A percentile compares a stretch with the other conserved stretches of the same genome.
Evolutionary conservation across 1,284 basidiomycete species (phyloP).

Genomic region (Tremellales sp.): DNA sequence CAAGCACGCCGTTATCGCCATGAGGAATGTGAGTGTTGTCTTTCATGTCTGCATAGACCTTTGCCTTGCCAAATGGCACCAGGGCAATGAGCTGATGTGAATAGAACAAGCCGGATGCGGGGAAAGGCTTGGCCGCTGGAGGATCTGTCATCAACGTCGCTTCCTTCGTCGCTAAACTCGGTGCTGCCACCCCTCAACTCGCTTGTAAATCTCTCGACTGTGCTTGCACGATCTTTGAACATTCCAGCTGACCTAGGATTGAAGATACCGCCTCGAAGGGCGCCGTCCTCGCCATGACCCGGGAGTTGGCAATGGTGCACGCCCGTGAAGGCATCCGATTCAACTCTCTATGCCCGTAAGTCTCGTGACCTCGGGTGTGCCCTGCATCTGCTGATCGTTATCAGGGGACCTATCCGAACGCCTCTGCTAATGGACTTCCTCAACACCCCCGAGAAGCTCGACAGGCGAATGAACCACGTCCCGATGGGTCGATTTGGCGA

Average conservation of each 20-base stretch:
- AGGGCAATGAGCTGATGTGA: neutral
- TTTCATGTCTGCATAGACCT: neutral
- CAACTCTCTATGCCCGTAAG: conserved; percentile 93
- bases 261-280: conserved; percentile 58
- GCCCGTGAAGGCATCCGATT: conserved; percentile 91
- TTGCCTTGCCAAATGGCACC: no score
- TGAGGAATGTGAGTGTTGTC: conserved; percentile 58
- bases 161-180: conserved; percentile 87
- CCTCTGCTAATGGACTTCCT: conserved; percentile 97
- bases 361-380: conserved; percentile 10
- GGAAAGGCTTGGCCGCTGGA: conserved; percentile 72
- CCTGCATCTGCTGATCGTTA: conserved; percentile 8
- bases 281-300: conserved; percentile 94
- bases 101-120: conserved; percentile 74
- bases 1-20: conserved; percentile 92
- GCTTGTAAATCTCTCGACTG: conserved; percentile 66
- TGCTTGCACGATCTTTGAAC: conserved; percentile 41
- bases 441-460: conserved; percentile 91
- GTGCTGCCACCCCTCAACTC: conserved; percentile 91
- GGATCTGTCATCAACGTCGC: conserved; percentile 96
- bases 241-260: neutral
- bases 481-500: conserved; percentile 97
- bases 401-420: conserved; percentile 83
- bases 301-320: conserved; percentile 95
- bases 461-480: conserved; percentile 82